Evolutionary conservation across 2,329 filamentous ascomycete genomes (phyloP), one percentile per base, ranked within the genome.

Genomic region (Exserohilum turcica): DNA sequence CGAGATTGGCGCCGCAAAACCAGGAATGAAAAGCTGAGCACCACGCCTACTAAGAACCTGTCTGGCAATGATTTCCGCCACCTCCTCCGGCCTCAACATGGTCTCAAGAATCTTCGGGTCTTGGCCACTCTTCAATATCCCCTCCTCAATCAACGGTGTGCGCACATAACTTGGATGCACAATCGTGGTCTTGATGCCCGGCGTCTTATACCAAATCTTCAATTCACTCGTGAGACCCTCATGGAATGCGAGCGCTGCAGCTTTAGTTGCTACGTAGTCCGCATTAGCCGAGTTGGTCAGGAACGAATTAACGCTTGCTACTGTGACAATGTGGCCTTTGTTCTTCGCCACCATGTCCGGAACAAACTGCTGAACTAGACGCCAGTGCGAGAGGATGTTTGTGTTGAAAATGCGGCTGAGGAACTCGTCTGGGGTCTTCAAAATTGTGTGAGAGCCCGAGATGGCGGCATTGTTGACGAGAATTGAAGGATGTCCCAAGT

Each of bases 151-250:
- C 56, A 76, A 64, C 3, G 69, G 63, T 3, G 74, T 76, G 9
- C 61, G 59, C n/a, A 70, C 67, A 50, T 66, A 76, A 19, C 57
- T 65, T 2, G 74, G 74, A 60, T 75, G 70, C 1, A 74, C 67
- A 36, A 71, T 43, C 24, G 44, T 48, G 43, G 50, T 53, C 44
- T 53, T 48, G 27, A 51, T 35, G 28, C 48, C 45, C 2, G 69
- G 69, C 2, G 71, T 68, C 7, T 68, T 56, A 56, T 72, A 69
- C 48, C 70, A 63, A 27, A 65, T 57, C 31, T 68, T 66, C 8
- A 75, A 55, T 50, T 76, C 74, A 18, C 67, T 60, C 1, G 47
- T 54, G 3, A 76, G 68, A 19, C 51, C 58, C 35, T 67, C 61
- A 35, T 65, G 57, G 28, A 67, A 59, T 15, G 59, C 50, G 29